Percentiles rank a stretch among this genome's conserved stretches.
Conservation (phyloP, 2,329 filamentous ascomycete genomes). For the Diatrype stigma region DNA sequence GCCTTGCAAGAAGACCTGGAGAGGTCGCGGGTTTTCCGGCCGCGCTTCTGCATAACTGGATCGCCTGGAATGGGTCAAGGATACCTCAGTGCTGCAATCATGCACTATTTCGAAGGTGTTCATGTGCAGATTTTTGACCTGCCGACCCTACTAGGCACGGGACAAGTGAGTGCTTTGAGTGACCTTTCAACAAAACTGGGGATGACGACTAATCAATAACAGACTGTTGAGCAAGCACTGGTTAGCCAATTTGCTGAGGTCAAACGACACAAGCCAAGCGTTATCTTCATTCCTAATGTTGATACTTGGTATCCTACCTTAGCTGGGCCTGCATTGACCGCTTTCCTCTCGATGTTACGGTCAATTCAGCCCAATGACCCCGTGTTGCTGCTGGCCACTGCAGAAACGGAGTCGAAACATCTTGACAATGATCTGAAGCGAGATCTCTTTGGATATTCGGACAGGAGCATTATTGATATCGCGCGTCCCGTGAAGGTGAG, state of each 20-base stretch:
- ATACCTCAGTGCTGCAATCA: conserved; percentile 78
- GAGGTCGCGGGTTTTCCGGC: conserved; percentile 80
- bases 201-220: conserved; percentile 20
- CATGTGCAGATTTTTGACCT: conserved; percentile 95
- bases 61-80: conserved; percentile 86
- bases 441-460: conserved; percentile 82
- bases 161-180: conserved; percentile 52
- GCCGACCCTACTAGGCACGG: conserved; percentile 79
- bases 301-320: conserved; percentile 76
- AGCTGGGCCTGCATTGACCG: conserved; percentile 64
- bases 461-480: conserved; percentile 71
- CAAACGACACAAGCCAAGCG: conserved; percentile 88
- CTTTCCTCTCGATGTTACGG: conserved; percentile 77
- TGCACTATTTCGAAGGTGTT: conserved; percentile 88
- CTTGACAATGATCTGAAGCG: conserved; percentile 61
- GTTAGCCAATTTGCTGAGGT: conserved; percentile 90
- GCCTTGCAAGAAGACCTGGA: conserved; percentile 75
- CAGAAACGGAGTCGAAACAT: conserved; percentile 64
- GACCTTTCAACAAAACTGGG: not conserved
- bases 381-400: conserved; percentile 79
- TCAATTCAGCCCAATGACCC: conserved; percentile 88
- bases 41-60: conserved; percentile 80
- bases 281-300: conserved; percentile 89
- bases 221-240: conserved; percentile 80
- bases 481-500: conserved; percentile 60